A percentile compares a stretch with the other conserved stretches of the same genome.
Conservation (phyloP, 2,329 filamentous ascomycete genomes). For the Daldinia eschscholtzii region DNA sequence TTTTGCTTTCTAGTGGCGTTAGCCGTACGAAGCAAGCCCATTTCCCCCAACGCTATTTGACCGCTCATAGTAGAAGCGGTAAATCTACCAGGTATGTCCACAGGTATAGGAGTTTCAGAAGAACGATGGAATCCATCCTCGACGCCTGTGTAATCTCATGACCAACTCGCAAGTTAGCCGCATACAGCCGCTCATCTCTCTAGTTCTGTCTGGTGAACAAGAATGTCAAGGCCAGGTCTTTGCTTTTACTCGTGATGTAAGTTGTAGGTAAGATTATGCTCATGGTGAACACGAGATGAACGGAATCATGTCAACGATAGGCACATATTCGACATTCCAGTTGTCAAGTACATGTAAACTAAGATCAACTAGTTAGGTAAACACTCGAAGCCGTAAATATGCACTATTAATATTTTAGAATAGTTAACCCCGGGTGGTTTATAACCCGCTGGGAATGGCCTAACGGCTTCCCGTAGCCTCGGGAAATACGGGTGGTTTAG, state of each 20-base stretch:
- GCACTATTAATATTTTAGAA: slow-evolving; percentile 10
- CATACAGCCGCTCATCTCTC: not conserved
- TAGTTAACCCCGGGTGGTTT: slow-evolving; percentile 6
- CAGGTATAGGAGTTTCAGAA: not conserved
- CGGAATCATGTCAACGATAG: not conserved
- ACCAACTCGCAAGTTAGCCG: not conserved
- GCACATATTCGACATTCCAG: not conserved
- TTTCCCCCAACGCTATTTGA: not conserved
- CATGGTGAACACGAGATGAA: slow-evolving; percentile 4
- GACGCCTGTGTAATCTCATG: not conserved
- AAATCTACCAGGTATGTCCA: not conserved
- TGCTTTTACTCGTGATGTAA: not conserved
- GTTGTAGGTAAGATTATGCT: not conserved
- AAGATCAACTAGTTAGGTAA: not conserved
- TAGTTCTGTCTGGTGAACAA: too few species aligned
- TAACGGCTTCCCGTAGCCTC: slow-evolving; percentile 14
- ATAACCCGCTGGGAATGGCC: slow-evolving; percentile 12
- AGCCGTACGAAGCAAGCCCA: not conserved
- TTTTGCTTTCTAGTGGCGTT: not conserved
- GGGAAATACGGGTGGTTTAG: slow-evolving; percentile 8
- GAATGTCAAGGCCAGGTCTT: not conserved
- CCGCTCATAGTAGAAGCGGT: not conserved
- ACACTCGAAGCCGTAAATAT: slow-evolving; percentile 12
- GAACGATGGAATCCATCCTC: not conserved
- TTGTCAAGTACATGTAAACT: slow-evolving; percentile 5